phyloP scores from a whole-genome alignment of 2,329 filamentous ascomycete genomes.

The Cordyceps farinosa region DNA sequence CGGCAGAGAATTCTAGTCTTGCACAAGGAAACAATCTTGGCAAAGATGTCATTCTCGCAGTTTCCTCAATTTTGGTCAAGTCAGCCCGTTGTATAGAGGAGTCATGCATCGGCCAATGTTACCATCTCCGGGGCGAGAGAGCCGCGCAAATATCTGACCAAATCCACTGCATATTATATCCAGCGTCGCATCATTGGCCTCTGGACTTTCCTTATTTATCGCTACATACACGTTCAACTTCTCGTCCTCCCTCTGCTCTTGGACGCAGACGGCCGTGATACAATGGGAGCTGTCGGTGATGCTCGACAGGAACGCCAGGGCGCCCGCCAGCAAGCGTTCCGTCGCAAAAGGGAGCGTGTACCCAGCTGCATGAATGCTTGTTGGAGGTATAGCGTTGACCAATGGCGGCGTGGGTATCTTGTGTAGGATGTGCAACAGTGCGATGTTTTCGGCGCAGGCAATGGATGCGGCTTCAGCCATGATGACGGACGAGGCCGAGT shows the following conservation, averaged over 20 bases:
- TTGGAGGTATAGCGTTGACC: background rate
- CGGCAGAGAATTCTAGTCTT: background rate
- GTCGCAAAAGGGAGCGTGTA: background rate
- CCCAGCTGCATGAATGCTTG: accelerated
- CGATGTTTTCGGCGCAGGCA: constrained; percentile 4
- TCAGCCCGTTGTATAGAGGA: background rate
- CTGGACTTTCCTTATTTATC: background rate
- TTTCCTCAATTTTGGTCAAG: background rate
- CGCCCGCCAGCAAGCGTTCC: background rate
- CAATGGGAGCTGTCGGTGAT: background rate
- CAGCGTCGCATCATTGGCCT: background rate
- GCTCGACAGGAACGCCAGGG: background rate
- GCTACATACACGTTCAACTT: background rate
- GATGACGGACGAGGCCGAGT: background rate
- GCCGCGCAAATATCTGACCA: background rate
- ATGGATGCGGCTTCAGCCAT: background rate
- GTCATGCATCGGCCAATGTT: background rate
- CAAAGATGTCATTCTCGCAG: background rate
- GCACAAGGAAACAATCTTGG: background rate
- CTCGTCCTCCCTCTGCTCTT: background rate
- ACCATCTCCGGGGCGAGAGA: background rate
- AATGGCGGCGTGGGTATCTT: background rate
- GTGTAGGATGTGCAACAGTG: background rate
- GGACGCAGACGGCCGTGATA: constrained; percentile 7
- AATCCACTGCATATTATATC: background rate